Evolutionary conservation across 139 green algal genomes (phyloP).

Genomic region (Trebouxia sp.): DNA sequence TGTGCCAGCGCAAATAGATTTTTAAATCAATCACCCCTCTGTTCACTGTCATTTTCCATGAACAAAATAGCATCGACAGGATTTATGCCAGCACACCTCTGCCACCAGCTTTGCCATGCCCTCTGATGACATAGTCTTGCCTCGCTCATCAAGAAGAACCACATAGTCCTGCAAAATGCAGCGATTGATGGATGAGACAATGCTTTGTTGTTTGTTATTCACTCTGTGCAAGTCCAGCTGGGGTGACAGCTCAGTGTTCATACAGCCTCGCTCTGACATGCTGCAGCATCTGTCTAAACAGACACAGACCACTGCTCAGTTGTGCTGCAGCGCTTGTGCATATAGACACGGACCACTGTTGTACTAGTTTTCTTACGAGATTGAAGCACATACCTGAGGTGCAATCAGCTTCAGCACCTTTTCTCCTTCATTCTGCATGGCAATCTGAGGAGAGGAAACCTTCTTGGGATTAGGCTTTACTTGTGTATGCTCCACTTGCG

Average conservation of each 20-base stretch:
- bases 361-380: not conserved
- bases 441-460: conserved; percentile 39
- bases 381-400: not conserved
- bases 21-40: not conserved
- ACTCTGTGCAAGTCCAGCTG: not conserved
- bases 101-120: conserved; percentile 67
- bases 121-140: conserved; percentile 50
- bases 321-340: not conserved
- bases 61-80: not conserved
- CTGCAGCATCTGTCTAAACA: too few relatives aligned
- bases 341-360: not conserved
- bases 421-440: conserved; percentile 42
- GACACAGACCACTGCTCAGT: too few relatives aligned
- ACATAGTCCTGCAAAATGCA: conserved; percentile 48
- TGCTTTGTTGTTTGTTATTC: too few relatives aligned
- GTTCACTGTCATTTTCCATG: not conserved
- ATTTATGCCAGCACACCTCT: conserved; percentile 21
- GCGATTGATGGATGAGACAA: too few relatives aligned
- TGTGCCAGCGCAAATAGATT: not conserved
- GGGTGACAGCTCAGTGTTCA: too few relatives aligned
- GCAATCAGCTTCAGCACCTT: conserved; percentile 54
- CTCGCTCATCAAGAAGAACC: conserved; percentile 74
- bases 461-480: conserved; percentile 71
- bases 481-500: conserved; percentile 26
- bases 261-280: too few relatives aligned